These are phyloP conservation scores for Xerocomus minutiporus DNA, from an alignment of 1,284 basidiomycete genomes.

Conservation along the genomic window DNA sequence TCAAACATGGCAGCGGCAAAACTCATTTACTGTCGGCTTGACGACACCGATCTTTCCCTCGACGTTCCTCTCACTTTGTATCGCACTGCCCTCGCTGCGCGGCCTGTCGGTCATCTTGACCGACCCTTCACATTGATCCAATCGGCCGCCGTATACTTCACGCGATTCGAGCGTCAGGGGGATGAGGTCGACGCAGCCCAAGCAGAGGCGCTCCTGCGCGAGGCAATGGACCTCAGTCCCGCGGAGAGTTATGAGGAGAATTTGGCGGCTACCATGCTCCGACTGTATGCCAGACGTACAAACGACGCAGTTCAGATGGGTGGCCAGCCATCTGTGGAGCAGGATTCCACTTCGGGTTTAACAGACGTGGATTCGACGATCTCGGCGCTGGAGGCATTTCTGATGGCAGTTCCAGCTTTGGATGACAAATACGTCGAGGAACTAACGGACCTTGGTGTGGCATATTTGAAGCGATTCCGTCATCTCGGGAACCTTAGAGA, in stretches of 20 bases:
- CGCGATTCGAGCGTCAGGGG: conserved; percentile 1
- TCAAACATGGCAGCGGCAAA: conserved; percentile 15
- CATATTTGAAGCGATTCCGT: neutral
- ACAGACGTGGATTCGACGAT: neutral
- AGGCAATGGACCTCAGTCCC: neutral
- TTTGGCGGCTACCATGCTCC: conserved; percentile 1
- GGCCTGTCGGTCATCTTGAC: conserved; percentile 6
- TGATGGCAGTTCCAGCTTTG: neutral
- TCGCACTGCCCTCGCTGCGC: neutral
- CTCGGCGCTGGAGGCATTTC: neutral
- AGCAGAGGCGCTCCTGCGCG: neutral
- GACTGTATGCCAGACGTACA: neutral
- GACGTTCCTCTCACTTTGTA: conserved; percentile 8
- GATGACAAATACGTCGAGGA: neutral
- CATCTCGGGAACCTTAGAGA: conserved; percentile 1
- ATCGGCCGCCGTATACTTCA: conserved; percentile 1
- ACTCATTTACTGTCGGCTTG: neutral
- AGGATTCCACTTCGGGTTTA: neutral
- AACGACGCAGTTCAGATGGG: neutral
- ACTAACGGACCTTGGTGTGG: neutral
- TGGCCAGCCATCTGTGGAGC: neutral
- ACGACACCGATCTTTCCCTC: neutral
- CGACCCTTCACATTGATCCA: conserved; percentile 8
- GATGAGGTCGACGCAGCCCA: neutral
- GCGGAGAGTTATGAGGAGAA: neutral